phyloP scores from a whole-genome alignment of 306 rosid genomes.

The Amphicarpaea edgeworthii region DNA sequence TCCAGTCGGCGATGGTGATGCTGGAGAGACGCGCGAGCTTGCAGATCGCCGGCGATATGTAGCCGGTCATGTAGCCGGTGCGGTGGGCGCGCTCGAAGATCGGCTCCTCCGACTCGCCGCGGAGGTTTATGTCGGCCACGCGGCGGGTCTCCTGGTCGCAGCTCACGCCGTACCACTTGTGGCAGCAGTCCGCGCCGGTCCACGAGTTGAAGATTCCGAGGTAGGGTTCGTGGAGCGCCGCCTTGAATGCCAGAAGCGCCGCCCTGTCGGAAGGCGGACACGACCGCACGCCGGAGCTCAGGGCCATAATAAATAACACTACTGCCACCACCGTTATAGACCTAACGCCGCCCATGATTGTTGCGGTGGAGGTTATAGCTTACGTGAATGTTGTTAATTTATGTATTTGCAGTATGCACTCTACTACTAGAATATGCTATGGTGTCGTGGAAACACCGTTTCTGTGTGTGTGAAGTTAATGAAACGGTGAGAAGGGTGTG shows the following conservation, averaged over 20 bases:
- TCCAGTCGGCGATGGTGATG: constrained; percentile 89
- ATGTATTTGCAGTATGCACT: neutral
- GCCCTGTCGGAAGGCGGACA: constrained; percentile 83
- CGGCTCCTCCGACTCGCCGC: constrained; percentile 90
- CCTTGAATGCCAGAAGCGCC: constrained; percentile 74
- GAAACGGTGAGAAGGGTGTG: neutral
- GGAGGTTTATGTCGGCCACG: constrained; percentile 93
- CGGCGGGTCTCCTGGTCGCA: constrained; percentile 70
- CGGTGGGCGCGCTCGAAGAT: constrained; percentile 63
- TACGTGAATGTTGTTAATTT: neutral
- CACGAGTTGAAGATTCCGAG: constrained; percentile 83
- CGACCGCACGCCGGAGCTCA: constrained; percentile 43
- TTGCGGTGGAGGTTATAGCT: neutral
- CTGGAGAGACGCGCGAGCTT: constrained; percentile 73
- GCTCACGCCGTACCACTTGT: constrained; percentile 85
- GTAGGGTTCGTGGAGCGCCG: constrained; percentile 70
- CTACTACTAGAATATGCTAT: neutral
- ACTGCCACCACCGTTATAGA: neutral
- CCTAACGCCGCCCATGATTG: constrained; percentile 45
- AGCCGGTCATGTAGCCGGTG: constrained; percentile 89
- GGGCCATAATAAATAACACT: constrained; percentile 11
- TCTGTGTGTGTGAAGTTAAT: neutral
- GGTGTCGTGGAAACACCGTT: neutral
- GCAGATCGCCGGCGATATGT: constrained; percentile 77
- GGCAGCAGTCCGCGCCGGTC: constrained; percentile 86